Conservation (phyloP, 495 filamentous ascomycete species). For the Penicillium dipodomyicola region DNA sequence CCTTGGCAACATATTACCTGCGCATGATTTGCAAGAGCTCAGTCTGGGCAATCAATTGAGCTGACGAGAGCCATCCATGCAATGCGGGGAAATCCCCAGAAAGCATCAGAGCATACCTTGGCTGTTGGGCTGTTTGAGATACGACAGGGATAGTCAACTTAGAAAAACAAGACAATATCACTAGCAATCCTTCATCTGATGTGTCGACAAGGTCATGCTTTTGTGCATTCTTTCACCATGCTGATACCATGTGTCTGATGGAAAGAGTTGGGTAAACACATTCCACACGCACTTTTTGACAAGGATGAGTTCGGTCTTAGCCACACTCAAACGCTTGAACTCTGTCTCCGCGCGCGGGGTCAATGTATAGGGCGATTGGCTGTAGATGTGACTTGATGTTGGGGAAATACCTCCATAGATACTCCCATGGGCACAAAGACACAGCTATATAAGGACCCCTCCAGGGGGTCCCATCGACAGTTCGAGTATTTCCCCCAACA, state of each 20-base stretch:
- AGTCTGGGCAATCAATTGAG: not conserved
- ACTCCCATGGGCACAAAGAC: not conserved
- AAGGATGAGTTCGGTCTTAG: not conserved
- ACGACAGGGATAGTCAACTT: not conserved
- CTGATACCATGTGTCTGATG: not conserved
- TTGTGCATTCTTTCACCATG: not conserved
- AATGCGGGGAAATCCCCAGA: conserved; percentile 1
- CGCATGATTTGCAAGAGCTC: not conserved
- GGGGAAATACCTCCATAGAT: not conserved
- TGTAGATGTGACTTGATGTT: not conserved
- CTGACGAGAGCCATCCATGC: not conserved
- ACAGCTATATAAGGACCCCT: conserved; percentile 4
- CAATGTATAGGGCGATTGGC: not conserved
- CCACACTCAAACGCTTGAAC: not conserved
- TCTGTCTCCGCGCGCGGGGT: conserved; percentile 11
- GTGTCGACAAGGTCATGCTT: not conserved
- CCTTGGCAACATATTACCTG: not conserved
- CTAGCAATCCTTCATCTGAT: too few species aligned
- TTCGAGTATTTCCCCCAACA: not conserved
- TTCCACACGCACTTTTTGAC: not conserved
- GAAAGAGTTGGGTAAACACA: not conserved
- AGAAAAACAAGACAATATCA: not conserved
- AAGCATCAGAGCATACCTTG: not conserved
- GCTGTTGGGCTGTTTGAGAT: not conserved
- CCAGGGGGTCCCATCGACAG: not conserved